These are phyloP conservation scores for Ploettnerulaceae sp. DNA, from an alignment of 2,329 filamentous ascomycete genomes.

Conservation along the genomic window DNA sequence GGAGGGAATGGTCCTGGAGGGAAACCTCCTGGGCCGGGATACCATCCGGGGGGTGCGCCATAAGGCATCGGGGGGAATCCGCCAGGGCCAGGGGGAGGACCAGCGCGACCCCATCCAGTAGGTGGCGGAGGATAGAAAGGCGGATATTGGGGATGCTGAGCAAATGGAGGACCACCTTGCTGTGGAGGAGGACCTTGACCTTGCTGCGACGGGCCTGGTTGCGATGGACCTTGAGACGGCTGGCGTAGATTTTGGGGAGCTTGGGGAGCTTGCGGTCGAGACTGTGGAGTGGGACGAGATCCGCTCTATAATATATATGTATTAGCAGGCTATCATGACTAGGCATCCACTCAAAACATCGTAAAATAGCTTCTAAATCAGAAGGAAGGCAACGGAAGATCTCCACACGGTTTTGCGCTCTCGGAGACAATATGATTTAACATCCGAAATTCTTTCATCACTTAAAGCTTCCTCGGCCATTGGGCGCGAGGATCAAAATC, in stretches of 20 bases:
- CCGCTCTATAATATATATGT: conserved; percentile 42
- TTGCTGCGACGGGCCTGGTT: too few relatives aligned
- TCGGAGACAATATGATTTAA: conserved; percentile 82
- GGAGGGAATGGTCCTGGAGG: conserved; percentile 52
- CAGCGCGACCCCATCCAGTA: conserved; percentile 50
- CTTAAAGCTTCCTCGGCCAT: conserved; percentile 36
- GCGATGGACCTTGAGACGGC: conserved; percentile 17
- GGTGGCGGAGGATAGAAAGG: conserved; percentile 39
- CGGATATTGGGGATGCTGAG: conserved; percentile 41
- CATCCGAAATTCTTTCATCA: conserved; percentile 98
- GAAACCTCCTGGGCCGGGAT: conserved; percentile 69
- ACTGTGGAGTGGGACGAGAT: conserved; percentile 32
- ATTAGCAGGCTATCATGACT: conserved; percentile 19
- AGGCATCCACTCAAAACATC: neutral
- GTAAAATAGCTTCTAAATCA: conserved; percentile 50
- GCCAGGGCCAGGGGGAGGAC: conserved; percentile 53
- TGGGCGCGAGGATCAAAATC: neutral
- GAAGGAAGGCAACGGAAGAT: conserved; percentile 99
- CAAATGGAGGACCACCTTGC: conserved; percentile 23
- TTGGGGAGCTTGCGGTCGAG: conserved; percentile 10
- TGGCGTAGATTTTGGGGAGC: conserved; percentile 20
- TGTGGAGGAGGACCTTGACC: conserved; percentile 18
- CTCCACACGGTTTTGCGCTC: conserved; percentile 94
- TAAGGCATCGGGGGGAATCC: conserved; percentile 73
- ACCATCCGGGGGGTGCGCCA: conserved; percentile 72